Base-by-base conservation (phyloP, 1,284 basidiomycete species). In the Marasmius tenuissimus region DNA sequence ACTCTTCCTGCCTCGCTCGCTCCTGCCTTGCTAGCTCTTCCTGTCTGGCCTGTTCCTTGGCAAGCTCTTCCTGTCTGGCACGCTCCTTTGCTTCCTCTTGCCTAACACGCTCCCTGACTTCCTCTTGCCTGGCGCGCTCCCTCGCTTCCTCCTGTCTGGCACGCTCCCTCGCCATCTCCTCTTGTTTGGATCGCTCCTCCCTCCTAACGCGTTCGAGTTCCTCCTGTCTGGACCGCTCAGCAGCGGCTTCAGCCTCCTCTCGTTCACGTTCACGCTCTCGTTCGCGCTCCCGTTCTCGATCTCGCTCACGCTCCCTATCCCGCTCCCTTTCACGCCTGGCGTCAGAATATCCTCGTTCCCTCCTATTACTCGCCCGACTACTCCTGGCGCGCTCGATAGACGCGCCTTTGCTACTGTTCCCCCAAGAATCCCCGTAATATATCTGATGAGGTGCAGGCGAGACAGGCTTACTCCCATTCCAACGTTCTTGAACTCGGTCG, bases 1-100 rank as follows among this genome's bases (percentile, higher is more conserved):
- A 63, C 62, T 62, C 65, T 57, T 64, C 68, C 58, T 68, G 67
- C 49, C 69, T 68, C 58, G 67, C 70, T 58, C 64, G 67, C 50
- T 58, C 61, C 67, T 66, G 64, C 42, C 67, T 63, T 61, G 71
- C 68, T 63, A 70, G 62, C 58, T 60, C 59, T 39, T 61, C 61
- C 34, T 65, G 59, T n/a, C 60, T 49, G 40, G 35, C 42, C 61
- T 37, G 53, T 52, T 22, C 38, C 61, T 39, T 37, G 54, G 55
- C 58, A 53, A 42, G n/a, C 51, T 53, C 51, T 22, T 56, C 62
- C 14, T 58, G 49, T 38, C 62, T 59, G 7, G 58, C 35, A 56
- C 66, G 61, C 27, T 64, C 58, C 27, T 27, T 27, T 27, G 27
- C 27, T 27, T 27, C 27, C 18, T 47, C 45, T 47, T n/a, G 65